phyloP scores from a whole-genome alignment of 208 protist genomes.

The Phytomonas sp. region DNA sequence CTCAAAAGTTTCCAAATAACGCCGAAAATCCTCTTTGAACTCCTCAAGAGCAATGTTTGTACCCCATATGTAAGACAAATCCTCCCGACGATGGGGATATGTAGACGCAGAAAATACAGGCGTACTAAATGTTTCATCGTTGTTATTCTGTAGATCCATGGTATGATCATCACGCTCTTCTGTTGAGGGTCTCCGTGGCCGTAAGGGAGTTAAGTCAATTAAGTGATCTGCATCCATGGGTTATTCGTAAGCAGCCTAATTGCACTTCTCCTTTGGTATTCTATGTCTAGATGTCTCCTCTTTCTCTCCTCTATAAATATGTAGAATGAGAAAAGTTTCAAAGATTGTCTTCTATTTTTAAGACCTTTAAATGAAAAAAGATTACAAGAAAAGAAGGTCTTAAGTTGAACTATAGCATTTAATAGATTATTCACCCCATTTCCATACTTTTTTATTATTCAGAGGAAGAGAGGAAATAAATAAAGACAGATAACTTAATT shows the following conservation, averaged over 20 bases:
- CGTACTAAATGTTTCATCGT: neutral
- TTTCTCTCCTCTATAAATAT: neutral
- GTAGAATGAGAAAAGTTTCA: neutral
- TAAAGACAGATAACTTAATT: neutral
- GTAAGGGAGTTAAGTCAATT: conserved; percentile 50
- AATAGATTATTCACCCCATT: neutral
- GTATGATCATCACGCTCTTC: conserved; percentile 6
- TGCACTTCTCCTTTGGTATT: neutral
- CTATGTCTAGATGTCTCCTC: neutral
- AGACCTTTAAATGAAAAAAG: neutral
- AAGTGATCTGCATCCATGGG: conserved; percentile 37
- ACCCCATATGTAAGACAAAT: conserved; percentile 87
- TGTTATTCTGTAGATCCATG: neutral
- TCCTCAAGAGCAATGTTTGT: conserved; percentile 80
- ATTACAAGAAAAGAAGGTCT: no score
- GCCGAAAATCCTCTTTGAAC: conserved; percentile 70
- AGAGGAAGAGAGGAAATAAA: neutral
- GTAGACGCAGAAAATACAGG: conserved; percentile 1
- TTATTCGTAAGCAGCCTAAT: neutral
- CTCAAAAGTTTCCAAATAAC: conserved; percentile 69
- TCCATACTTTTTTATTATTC: neutral
- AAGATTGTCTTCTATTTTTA: neutral
- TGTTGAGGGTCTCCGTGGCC: conserved; percentile 25
- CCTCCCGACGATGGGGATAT: conserved; percentile 37
- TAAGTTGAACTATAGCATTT: no score